Evolutionary conservation across 345 rosid genomes (phyloP).

Genomic region (Pistacia atlantica): DNA sequence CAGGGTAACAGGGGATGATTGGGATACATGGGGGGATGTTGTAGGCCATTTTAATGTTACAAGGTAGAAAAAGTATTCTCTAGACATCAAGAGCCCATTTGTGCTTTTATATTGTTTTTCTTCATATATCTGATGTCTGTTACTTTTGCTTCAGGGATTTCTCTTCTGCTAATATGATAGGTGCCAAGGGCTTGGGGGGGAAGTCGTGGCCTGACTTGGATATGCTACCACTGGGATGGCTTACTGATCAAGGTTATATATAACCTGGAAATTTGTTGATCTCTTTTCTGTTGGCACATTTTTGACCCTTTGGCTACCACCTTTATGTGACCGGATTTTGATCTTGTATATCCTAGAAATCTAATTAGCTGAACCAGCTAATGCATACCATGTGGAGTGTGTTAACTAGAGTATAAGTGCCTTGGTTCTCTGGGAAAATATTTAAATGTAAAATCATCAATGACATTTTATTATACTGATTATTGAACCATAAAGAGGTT

Average conservation of each 20-base stretch:
- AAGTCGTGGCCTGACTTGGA: constrained; percentile 94
- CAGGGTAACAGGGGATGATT: constrained; percentile 90
- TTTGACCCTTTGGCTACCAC: constrained; percentile 6
- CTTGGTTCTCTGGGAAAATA: background rate
- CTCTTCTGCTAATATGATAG: constrained; percentile 64
- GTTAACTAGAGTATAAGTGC: background rate
- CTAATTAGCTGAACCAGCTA: too few species aligned
- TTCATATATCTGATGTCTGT: constrained; percentile 12
- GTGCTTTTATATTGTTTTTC: constrained; percentile 3
- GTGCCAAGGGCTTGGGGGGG: constrained; percentile 63
- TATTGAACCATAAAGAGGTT: background rate
- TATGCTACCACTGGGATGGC: constrained; percentile 94
- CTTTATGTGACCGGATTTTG: too few species aligned
- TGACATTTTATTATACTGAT: background rate
- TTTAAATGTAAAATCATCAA: background rate
- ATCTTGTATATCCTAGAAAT: too few species aligned
- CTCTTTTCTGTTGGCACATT: background rate
- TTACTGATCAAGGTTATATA: constrained; percentile 72
- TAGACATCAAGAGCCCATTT: constrained; percentile 1
- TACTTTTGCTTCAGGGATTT: constrained; percentile 56
- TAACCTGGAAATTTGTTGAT: constrained; percentile 10
- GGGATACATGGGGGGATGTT: constrained; percentile 92
- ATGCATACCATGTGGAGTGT: background rate
- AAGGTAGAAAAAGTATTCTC: constrained; percentile 47
- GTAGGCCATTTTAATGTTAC: constrained; percentile 75